Conservation (phyloP, 2,329 filamentous ascomycete genomes). For the Clonostachys chloroleuca region DNA sequence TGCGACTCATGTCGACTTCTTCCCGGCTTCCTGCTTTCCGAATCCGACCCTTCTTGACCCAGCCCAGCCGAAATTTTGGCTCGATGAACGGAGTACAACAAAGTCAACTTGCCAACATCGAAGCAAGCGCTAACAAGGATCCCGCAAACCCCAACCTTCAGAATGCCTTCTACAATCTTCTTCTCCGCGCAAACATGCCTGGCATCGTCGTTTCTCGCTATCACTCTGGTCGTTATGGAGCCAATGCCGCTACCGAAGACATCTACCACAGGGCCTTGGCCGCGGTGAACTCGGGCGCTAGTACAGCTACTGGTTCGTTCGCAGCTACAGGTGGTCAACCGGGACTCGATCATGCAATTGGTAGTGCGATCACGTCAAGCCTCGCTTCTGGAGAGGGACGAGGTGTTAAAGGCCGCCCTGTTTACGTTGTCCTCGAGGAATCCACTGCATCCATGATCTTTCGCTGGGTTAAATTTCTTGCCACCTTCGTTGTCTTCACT, state of each 20-base stretch:
- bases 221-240: conserved; percentile 79
- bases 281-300: conserved; percentile 18
- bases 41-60: background rate
- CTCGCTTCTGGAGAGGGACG: conserved; percentile 51
- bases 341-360: conserved; percentile 11
- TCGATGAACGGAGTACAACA: conserved; percentile 46
- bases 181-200: conserved; percentile 89
- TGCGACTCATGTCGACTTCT: conserved; percentile 1
- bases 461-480: conserved; percentile 85
- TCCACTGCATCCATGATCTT: conserved; percentile 75
- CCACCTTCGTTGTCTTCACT: conserved; percentile 71
- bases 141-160: conserved; percentile 83
- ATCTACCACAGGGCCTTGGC: conserved; percentile 72
- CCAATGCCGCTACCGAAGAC: conserved; percentile 71
- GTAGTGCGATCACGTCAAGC: conserved; percentile 47
- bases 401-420: conserved; percentile 76
- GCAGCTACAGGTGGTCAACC: background rate
- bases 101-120: conserved; percentile 74
- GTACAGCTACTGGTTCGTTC: background rate
- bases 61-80: conserved; percentile 24
- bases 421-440: conserved; percentile 95
- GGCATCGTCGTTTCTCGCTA: conserved; percentile 90
- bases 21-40: background rate
- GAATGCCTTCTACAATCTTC: conserved; percentile 88
- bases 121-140: conserved; percentile 91